Conservation (phyloP, 2,329 filamentous ascomycete species). For the Penicillium sp. region DNA sequence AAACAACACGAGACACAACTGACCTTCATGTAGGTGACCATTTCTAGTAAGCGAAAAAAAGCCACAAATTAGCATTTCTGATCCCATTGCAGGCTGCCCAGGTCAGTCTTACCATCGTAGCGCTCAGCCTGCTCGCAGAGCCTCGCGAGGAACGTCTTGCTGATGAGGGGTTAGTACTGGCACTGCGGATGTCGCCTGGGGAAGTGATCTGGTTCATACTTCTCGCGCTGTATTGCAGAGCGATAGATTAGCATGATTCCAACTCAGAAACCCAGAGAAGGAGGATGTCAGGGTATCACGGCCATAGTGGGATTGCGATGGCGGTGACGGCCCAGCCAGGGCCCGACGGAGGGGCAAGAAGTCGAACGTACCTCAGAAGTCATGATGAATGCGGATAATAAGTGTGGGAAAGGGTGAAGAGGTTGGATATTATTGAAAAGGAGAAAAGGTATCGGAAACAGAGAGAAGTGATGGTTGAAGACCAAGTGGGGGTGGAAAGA, state of each 20-base stretch:
- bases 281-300: constrained; percentile 8
- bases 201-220: constrained; percentile 48
- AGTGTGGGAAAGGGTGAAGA: constrained; percentile 8
- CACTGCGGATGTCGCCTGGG: constrained; percentile 5
- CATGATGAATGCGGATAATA: constrained; percentile 46
- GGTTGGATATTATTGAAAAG: constrained; percentile 46
- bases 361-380: constrained; percentile 57
- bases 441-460: constrained; percentile 14
- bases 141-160: constrained; percentile 99
- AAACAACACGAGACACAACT: constrained; percentile 33
- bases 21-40: constrained; percentile 98
- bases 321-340: constrained; percentile 30
- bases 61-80: constrained; percentile 19
- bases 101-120: constrained; percentile 72
- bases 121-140: constrained; percentile 99
- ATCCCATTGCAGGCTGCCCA: not conserved
- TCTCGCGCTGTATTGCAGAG: constrained; percentile 58
- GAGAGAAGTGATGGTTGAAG: constrained; percentile 22
- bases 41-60: constrained; percentile 55
- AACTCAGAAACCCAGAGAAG: constrained; percentile 27
- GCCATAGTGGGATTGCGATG: constrained; percentile 22
- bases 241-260: constrained; percentile 33
- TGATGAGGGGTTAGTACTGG: constrained; percentile 48
- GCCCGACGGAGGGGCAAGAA: constrained; percentile 33
- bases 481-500: constrained; percentile 24